phyloP scores from a whole-genome alignment of 1,284 basidiomycete genomes.

The Ganoderma resinaceum region DNA sequence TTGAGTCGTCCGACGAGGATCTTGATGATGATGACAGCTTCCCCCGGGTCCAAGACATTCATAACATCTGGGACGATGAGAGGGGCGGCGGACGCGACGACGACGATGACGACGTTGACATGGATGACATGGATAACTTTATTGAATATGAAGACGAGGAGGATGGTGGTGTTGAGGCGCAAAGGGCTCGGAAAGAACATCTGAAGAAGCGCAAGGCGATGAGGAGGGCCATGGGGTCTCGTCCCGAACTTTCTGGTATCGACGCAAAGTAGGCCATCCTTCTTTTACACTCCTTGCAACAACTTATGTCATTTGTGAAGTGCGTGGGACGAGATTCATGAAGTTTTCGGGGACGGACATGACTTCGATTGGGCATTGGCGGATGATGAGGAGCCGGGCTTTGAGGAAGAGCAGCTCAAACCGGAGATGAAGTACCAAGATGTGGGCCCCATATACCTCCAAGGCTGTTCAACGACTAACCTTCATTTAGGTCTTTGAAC shows the following conservation, averaged over 20 bases:
- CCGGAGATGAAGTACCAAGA: constrained; percentile 90
- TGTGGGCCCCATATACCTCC: constrained; percentile 53
- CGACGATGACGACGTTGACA: constrained; percentile 70
- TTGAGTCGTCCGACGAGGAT: constrained; percentile 78
- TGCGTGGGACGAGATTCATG: constrained; percentile 96
- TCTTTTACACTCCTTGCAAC: constrained; percentile 20
- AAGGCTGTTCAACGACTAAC: constrained; percentile 15
- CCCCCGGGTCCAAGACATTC: constrained; percentile 71
- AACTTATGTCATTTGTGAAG: constrained; percentile 51
- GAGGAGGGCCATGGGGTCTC: constrained; percentile 65
- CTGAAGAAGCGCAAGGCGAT: constrained; percentile 74
- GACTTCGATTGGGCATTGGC: constrained; percentile 96
- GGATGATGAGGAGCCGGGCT: constrained; percentile 73
- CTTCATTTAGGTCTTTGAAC: constrained; percentile 88
- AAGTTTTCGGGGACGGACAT: constrained; percentile 96
- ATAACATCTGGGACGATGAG: constrained; percentile 88
- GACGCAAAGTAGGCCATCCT: constrained; percentile 77
- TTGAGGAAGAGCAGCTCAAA: constrained; percentile 67
- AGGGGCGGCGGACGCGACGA: constrained; percentile 60
- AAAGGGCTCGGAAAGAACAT: constrained; percentile 75
- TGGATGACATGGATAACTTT: constrained; percentile 87
- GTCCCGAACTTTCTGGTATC: constrained; percentile 85
- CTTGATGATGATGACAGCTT: constrained; percentile 66
- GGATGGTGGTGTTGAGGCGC: constrained; percentile 74
- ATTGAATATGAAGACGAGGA: constrained; percentile 93